Evolutionary conservation across 1,139 yeast genomes (phyloP).

Genomic region (Candida anutae): DNA sequence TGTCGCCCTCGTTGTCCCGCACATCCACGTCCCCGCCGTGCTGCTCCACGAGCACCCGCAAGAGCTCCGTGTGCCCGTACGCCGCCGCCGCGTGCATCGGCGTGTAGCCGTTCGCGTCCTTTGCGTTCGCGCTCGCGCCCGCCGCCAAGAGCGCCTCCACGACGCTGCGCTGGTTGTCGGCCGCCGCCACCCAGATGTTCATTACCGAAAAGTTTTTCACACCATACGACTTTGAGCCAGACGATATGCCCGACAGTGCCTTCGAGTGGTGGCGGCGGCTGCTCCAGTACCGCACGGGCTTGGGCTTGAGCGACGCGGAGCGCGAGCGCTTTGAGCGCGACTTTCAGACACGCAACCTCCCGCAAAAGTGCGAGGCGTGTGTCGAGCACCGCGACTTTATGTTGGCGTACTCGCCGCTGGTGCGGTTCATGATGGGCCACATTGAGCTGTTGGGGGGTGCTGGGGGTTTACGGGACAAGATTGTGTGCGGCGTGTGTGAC

Average conservation of each 20-base stretch:
- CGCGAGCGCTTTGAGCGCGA: slow-evolving; percentile 54
- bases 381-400: slow-evolving; percentile 74
- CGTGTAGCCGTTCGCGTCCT: slow-evolving; percentile 91
- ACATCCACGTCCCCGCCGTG: slow-evolving; percentile 76
- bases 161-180: slow-evolving; percentile 61
- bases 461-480: slow-evolving; percentile 27
- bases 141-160: slow-evolving; percentile 51
- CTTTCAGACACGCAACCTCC: slow-evolving; percentile 38
- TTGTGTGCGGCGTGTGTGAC: slow-evolving; percentile 79
- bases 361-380: slow-evolving; percentile 38
- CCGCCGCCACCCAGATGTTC: slow-evolving; percentile 95
- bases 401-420: slow-evolving; percentile 74
- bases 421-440: slow-evolving; percentile 81
- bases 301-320: slow-evolving; percentile 52
- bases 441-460: slow-evolving; percentile 46
- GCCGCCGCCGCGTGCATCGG: slow-evolving; percentile 97
- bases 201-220: no score
- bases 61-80: slow-evolving; percentile 70
- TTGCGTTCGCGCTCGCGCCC: slow-evolving; percentile 57
- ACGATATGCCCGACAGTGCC: no score
- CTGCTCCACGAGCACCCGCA: slow-evolving; percentile 46
- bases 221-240: no score
- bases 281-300: slow-evolving; percentile 63
- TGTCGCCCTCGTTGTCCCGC: slow-evolving; percentile 85
- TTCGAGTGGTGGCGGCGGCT: slow-evolving; percentile 83